A percentile compares a stretch with the other conserved stretches of the same genome.
These are phyloP conservation scores for Hypomontagnella submonticulosa DNA, from an alignment of 495 filamentous ascomycete species.

Conservation along the genomic window DNA sequence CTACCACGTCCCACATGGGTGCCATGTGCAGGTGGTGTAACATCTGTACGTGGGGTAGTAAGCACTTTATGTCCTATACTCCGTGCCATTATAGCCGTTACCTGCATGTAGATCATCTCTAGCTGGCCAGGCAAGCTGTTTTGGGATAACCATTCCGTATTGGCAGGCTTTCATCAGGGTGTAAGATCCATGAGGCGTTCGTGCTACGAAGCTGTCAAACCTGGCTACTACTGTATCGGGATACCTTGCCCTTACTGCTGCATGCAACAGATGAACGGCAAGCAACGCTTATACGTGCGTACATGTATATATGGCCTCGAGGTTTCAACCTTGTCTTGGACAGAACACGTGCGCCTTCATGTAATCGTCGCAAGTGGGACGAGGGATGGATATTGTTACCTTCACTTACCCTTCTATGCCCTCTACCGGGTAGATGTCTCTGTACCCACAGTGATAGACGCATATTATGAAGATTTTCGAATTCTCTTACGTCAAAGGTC, in stretches of 20 bases:
- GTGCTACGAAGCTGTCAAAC: constrained; percentile 10
- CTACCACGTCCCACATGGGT: neutral
- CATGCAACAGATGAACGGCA: constrained; percentile 5
- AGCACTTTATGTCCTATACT: neutral
- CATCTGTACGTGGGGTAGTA: neutral
- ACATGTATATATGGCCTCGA: too few species aligned
- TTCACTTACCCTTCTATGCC: too few species aligned
- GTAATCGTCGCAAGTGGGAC: too few species aligned
- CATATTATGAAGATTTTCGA: too few species aligned
- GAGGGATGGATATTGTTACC: too few species aligned
- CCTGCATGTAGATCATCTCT: constrained; percentile 17
- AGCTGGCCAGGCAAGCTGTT: constrained; percentile 10
- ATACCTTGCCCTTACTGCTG: constrained; percentile 4
- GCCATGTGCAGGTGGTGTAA: neutral
- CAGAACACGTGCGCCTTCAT: too few species aligned
- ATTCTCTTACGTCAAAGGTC: too few species aligned
- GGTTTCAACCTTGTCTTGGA: too few species aligned
- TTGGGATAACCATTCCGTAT: constrained; percentile 4
- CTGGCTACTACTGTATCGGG: too few species aligned
- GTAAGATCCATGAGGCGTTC: constrained; percentile 19
- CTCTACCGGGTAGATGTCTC: too few species aligned
- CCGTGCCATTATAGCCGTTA: constrained; percentile 8
- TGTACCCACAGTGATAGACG: too few species aligned
- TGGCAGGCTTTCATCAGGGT: neutral
- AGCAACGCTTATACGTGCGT: neutral